Percentiles rank a stretch among this genome's conserved stretches.
phyloP scores from a whole-genome alignment of 2,329 filamentous ascomycete genomes.

The Xylariaceae sp. region DNA sequence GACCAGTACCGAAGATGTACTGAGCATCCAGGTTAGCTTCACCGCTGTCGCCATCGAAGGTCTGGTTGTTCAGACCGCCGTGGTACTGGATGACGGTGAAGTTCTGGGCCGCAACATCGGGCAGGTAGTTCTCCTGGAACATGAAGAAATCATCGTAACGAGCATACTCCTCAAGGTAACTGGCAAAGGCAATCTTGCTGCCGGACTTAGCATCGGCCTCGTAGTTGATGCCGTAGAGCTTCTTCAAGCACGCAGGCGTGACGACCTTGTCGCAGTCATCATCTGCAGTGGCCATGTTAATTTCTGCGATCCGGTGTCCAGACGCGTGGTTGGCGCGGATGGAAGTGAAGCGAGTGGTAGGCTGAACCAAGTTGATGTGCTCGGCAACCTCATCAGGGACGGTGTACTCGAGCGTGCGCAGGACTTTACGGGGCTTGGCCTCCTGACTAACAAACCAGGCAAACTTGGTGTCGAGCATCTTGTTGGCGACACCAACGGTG shows the following conservation, averaged over 20 bases:
- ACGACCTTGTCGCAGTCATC: slow-evolving; percentile 19
- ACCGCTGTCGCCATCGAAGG: slow-evolving; percentile 12
- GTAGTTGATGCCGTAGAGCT: slow-evolving; percentile 20
- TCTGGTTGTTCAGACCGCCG: slow-evolving; percentile 20
- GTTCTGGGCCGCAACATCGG: slow-evolving; percentile 17
- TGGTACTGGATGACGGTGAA: slow-evolving; percentile 17
- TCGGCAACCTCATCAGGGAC: slow-evolving; percentile 15
- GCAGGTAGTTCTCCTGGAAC: slow-evolving; percentile 18
- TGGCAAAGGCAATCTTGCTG: slow-evolving; percentile 21
- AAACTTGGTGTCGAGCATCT: slow-evolving; percentile 22
- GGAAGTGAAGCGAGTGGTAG: slow-evolving; percentile 20
- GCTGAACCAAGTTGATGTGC: slow-evolving; percentile 23
- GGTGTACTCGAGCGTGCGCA: slow-evolving; percentile 22
- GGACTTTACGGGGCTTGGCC: slow-evolving; percentile 16
- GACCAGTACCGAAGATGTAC: slow-evolving; percentile 18
- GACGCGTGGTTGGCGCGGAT: slow-evolving; percentile 20
- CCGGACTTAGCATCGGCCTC: slow-evolving; percentile 18
- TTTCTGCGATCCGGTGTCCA: slow-evolving; percentile 5
- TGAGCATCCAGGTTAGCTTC: slow-evolving; percentile 23
- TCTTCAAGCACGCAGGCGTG: slow-evolving; percentile 19
- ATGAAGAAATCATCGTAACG: slow-evolving; percentile 17
- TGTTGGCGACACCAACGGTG: slow-evolving; percentile 22
- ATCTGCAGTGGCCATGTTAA: neutral
- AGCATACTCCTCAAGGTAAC: slow-evolving; percentile 23
- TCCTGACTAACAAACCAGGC: slow-evolving; percentile 22